Percentiles rank a stretch among this genome's conserved stretches.
Evolutionary conservation across 225 moss, liverwort and hornwort species (phyloP).

Genomic region (Marchantia polymorpha): DNA sequence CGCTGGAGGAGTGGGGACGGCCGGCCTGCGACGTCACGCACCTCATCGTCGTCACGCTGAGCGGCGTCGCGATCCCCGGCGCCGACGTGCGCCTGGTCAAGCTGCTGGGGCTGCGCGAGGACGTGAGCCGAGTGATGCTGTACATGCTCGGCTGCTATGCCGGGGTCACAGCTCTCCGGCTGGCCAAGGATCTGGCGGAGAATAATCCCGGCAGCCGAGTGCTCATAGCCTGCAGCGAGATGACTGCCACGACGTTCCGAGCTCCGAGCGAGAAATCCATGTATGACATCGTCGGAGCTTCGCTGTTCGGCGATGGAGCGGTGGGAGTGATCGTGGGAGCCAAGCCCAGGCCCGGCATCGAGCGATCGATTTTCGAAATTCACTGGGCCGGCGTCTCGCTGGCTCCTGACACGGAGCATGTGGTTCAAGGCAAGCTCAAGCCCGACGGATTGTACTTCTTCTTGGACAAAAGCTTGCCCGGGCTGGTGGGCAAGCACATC

Average conservation of each 20-base stretch:
- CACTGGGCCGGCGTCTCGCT: conserved; percentile 45
- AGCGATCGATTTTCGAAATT: conserved; percentile 49
- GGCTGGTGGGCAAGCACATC: conserved; percentile 33
- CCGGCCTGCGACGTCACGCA: conserved; percentile 49
- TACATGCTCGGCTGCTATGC: conserved; percentile 48
- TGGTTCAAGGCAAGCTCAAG: conserved; percentile 29
- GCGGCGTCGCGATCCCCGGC: conserved; percentile 34
- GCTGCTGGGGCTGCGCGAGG: conserved; percentile 35
- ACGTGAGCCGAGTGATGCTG: conserved; percentile 49
- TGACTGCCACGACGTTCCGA: conserved; percentile 48
- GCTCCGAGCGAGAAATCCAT: conserved; percentile 41
- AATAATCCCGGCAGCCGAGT: conserved; percentile 46
- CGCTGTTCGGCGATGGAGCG: conserved; percentile 30
- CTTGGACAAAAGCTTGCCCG: conserved; percentile 32
- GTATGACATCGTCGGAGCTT: conserved; percentile 44
- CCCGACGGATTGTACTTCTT: conserved; percentile 36
- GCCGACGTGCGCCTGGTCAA: conserved; percentile 50
- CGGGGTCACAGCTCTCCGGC: conserved; percentile 42
- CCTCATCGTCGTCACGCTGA: conserved; percentile 49
- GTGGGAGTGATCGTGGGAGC: conserved; percentile 41
- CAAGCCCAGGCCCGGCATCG: conserved; percentile 24
- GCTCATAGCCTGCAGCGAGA: conserved; percentile 41
- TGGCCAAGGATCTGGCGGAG: conserved; percentile 48
- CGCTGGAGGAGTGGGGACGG: conserved; percentile 45
- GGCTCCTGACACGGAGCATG: conserved; percentile 6